Conservation (phyloP, 129 eudicot genomes). For the Lonicera japonica region DNA sequence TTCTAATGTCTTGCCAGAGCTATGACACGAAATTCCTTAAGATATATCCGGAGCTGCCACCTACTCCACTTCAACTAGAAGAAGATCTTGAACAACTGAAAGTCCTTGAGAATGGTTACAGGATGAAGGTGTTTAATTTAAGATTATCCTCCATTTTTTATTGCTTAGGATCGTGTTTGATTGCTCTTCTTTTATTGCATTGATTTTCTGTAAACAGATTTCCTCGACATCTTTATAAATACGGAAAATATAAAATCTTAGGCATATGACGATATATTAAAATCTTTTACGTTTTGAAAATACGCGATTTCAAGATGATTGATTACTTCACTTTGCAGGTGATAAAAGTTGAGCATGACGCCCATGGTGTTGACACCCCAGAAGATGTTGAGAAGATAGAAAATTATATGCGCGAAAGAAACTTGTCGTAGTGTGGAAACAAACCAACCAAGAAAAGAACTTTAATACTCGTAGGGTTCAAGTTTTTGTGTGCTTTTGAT, state of each 20-base stretch:
- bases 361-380: slow-evolving; percentile 91
- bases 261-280: too few species aligned
- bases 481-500: too few species aligned
- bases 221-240: too few species aligned
- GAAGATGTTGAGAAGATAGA: slow-evolving; percentile 93
- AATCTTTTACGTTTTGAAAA: too few species aligned
- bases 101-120: slow-evolving; percentile 97
- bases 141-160: too few species aligned
- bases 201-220: too few species aligned
- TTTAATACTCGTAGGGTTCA: too few species aligned
- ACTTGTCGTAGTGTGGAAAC: slow-evolving; percentile 37
- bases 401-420: slow-evolving; percentile 67
- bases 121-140: slow-evolving; percentile 63
- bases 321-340: slow-evolving; percentile 38
- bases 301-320: too few species aligned
- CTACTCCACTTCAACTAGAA: slow-evolving; percentile 93
- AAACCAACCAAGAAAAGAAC: neutral
- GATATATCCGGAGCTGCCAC: slow-evolving; percentile 64
- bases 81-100: slow-evolving; percentile 97
- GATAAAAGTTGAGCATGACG: slow-evolving; percentile 88
- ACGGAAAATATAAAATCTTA: too few species aligned
- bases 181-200: too few species aligned
- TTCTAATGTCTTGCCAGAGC: slow-evolving; percentile 37
- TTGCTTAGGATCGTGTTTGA: too few species aligned
- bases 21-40: slow-evolving; percentile 67